Base-by-base conservation (phyloP, 257 asterid genomes). In the Buddleja alternifolia region DNA sequence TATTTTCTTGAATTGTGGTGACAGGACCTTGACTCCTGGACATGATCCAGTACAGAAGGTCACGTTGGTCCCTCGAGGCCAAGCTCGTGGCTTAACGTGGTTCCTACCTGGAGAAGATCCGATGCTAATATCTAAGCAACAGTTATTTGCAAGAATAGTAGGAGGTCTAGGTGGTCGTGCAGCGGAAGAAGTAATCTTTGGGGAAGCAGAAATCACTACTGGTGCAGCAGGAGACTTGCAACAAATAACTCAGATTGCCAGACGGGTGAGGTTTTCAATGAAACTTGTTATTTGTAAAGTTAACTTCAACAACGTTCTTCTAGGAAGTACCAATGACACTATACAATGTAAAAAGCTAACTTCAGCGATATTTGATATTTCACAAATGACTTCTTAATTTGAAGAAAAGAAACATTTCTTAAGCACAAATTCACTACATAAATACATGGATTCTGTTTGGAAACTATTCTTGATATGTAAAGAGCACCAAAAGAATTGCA, bases 81-180 rank as follows among this genome's bases (percentile, higher is more conserved):
- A 86, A 73, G 91, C 94, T 20, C 88, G 91, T 1, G 96, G 96
- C 2, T 67, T 89, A 10, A 86, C 93, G 34, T 86, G 90, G 94
- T 86, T 84, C 78, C 32, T 86, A 16, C 81, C 94, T 4, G 77
- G 57, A 37, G 90, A 83, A 7, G 93, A 89, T 63, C 88, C 91
- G 7, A 73, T 88, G 4, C 56, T 86, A 10, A 55, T 81, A 63
- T 82, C 91, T 4, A 83, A 76, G 74, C 73, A 78, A 75, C 90
- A 89, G 59, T 72, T 86, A 9, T 89, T 86, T 60, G 96, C 95
- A 0, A 80, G 88, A 73, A 80, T 89, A 0, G 96, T 86, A 0
- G 96, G 89, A 32, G 92, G 88, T 4, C 84, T 85, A 7, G 93
- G 96, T 1, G 96, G 96, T 32, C 73, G 96, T 34, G 94, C 90